A percentile compares a stretch with the other conserved stretches of the same genome.
Conservation (phyloP, 305 asterid genomes). For the Fraxinus angustifolia region DNA sequence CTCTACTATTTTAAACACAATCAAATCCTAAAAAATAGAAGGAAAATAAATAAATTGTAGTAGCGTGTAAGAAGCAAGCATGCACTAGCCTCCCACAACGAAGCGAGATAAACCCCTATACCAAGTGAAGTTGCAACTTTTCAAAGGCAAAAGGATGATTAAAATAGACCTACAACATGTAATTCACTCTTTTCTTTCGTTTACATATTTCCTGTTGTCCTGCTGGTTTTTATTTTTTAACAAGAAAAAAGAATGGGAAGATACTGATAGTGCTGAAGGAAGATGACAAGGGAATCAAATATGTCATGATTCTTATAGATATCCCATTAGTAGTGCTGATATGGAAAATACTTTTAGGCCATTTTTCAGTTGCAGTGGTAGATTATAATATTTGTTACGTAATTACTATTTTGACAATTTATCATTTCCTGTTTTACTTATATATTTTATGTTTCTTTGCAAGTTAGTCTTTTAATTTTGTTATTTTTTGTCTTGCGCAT, state of each 20-base stretch:
- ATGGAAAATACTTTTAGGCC: neutral
- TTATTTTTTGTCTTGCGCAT: neutral
- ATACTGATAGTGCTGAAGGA: neutral
- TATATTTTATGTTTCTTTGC: neutral
- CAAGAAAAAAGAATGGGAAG: neutral
- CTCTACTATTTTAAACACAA: neutral
- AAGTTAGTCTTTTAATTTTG: neutral
- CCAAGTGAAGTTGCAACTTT: neutral
- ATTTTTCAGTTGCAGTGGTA: neutral
- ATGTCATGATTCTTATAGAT: neutral
- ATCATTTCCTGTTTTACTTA: neutral
- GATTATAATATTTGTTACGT: neutral
- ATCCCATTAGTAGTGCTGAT: neutral
- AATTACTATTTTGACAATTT: neutral
- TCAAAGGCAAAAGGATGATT: neutral
- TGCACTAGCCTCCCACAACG: neutral
- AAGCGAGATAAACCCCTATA: neutral
- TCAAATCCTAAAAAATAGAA: neutral
- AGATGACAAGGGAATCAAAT: neutral
- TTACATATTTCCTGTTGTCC: neutral
- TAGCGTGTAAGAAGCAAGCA: neutral
- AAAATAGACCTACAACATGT: neutral
- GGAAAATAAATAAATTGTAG: neutral
- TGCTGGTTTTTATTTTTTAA: neutral
- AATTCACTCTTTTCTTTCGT: neutral